Evolutionary conservation across 2,329 filamentous ascomycete species (phyloP).

Genomic region (Fonsecaea multimorphosa): DNA sequence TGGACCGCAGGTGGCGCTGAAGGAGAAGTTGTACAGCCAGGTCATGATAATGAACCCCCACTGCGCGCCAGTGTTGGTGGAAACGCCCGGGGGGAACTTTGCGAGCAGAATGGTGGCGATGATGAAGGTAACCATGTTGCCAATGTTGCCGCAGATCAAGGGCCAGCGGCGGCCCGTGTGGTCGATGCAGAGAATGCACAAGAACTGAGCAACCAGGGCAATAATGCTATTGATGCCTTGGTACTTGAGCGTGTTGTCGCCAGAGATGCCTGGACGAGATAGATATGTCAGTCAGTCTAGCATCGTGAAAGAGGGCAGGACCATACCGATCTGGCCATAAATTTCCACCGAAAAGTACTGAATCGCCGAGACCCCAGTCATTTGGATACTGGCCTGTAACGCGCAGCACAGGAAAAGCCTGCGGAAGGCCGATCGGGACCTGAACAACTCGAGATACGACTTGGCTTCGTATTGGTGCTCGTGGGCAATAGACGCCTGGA

Average conservation of each 20-base stretch:
- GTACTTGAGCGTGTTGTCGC: slow-evolving; percentile 71
- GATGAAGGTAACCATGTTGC: slow-evolving; percentile 75
- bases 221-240: slow-evolving; percentile 77
- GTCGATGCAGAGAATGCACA: slow-evolving; percentile 71
- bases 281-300: background rate
- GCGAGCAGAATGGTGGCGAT: slow-evolving; percentile 65
- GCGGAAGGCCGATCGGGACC: slow-evolving; percentile 69
- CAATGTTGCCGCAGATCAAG: slow-evolving; percentile 73
- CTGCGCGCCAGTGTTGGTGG: slow-evolving; percentile 61
- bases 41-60: slow-evolving; percentile 80
- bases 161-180: slow-evolving; percentile 73
- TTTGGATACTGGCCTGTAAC: slow-evolving; percentile 73
- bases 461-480: slow-evolving; percentile 74
- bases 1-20: slow-evolving; percentile 73
- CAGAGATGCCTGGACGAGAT: slow-evolving; percentile 66
- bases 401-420: slow-evolving; percentile 72
- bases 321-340: slow-evolving; percentile 66
- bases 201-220: slow-evolving; percentile 70
- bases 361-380: slow-evolving; percentile 77
- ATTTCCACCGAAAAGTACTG: slow-evolving; percentile 75
- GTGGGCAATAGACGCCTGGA: slow-evolving; percentile 68
- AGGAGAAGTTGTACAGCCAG: slow-evolving; percentile 81
- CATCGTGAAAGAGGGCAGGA: background rate
- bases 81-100: slow-evolving; percentile 65
- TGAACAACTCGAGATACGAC: slow-evolving; percentile 73